These are phyloP conservation scores for Geotrichum siamense DNA, from an alignment of 1,139 yeast species.

Conservation along the genomic window DNA sequence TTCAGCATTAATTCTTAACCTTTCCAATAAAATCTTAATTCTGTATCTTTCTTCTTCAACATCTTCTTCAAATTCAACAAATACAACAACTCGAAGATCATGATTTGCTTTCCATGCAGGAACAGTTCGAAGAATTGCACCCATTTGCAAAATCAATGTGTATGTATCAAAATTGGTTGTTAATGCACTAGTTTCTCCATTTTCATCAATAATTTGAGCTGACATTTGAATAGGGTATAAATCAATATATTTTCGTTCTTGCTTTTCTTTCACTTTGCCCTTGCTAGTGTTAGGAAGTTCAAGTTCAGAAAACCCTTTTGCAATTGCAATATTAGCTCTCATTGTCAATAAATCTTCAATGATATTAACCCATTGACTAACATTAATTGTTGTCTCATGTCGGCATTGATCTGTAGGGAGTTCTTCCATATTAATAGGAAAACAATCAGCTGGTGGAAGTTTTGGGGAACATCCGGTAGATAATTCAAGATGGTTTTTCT, in stretches of 20 bases:
- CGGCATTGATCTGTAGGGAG: slow-evolving; percentile 81
- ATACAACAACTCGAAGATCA: slow-evolving; percentile 69
- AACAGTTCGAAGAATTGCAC: slow-evolving; percentile 86
- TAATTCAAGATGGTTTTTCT: slow-evolving; percentile 11
- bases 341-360: slow-evolving; percentile 87
- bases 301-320: slow-evolving; percentile 69
- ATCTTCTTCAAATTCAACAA: slow-evolving; percentile 72
- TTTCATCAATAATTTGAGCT: slow-evolving; percentile 58
- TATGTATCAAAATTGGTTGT: slow-evolving; percentile 93
- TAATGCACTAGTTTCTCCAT: slow-evolving; percentile 58
- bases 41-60: slow-evolving; percentile 62
- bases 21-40: slow-evolving; percentile 55
- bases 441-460: not conserved
- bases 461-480: not conserved
- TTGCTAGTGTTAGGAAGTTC: slow-evolving; percentile 44
- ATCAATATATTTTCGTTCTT: slow-evolving; percentile 49
- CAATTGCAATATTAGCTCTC: slow-evolving; percentile 89
- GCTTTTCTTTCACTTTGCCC: slow-evolving; percentile 1
- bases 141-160: slow-evolving; percentile 83
- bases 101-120: slow-evolving; percentile 85
- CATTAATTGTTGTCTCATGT: slow-evolving; percentile 59
- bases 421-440: slow-evolving; percentile 25
- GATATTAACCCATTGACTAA: slow-evolving; percentile 84
- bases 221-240: slow-evolving; percentile 96
- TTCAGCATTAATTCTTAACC: slow-evolving; percentile 74